phyloP scores from a whole-genome alignment of 352 stramenopile genomes.

The Phytophthora podocarpi region DNA sequence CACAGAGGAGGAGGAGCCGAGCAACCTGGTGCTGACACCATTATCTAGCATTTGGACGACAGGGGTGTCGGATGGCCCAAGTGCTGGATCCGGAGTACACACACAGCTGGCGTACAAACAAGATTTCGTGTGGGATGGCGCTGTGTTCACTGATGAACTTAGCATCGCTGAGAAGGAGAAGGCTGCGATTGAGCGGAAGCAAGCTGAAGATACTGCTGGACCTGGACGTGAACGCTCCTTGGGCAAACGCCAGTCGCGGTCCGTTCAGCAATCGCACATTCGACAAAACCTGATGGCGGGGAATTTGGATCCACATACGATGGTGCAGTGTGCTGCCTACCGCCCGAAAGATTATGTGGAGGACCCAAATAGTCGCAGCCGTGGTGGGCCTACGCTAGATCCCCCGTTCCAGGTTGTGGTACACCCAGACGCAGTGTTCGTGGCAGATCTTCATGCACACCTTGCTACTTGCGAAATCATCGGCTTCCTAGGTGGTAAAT shows the following conservation, averaged over 20 bases:
- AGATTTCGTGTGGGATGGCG: conserved; percentile 75
- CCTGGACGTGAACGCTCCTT: conserved; percentile 33
- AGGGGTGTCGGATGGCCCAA: conserved; percentile 8
- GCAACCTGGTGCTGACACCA: conserved; percentile 33
- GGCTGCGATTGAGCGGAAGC: conserved; percentile 19
- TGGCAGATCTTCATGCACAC: conserved; percentile 94
- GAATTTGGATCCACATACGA: conserved; percentile 84
- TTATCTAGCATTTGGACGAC: conserved; percentile 65
- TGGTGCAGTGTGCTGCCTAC: conserved; percentile 86
- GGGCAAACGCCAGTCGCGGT: conserved; percentile 65
- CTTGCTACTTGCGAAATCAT: conserved; percentile 95
- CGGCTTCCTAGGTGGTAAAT: conserved; percentile 93
- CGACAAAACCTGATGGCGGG: conserved; percentile 75
- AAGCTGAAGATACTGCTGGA: conserved; percentile 23
- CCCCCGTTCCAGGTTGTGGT: conserved; percentile 90
- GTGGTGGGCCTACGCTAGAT: conserved; percentile 43
- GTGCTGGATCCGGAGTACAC: conserved; percentile 6
- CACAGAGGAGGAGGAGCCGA: conserved; percentile 3
- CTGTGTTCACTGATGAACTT: conserved; percentile 63
- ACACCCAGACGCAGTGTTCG: conserved; percentile 89
- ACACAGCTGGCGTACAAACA: conserved; percentile 58
- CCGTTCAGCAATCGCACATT: conserved; percentile 80
- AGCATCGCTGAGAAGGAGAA: conserved; percentile 29
- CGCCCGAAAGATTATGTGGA: conserved; percentile 41
- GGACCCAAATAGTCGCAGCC: conserved; percentile 49